phyloP scores from a whole-genome alignment of 106 monocot species.

The Platanthera zijinensis region DNA sequence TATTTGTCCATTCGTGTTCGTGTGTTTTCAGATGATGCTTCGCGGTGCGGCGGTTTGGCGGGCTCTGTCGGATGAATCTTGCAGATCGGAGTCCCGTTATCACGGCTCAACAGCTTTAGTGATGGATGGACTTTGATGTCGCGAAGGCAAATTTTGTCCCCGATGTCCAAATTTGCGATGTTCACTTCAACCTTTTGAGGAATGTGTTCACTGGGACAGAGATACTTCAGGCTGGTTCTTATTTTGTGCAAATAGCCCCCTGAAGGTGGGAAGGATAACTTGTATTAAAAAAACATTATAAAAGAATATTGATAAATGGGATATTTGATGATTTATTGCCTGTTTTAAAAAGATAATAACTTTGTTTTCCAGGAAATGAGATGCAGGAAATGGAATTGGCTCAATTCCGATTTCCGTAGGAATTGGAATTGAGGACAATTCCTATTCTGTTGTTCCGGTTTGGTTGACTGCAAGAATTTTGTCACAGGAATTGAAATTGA shows the following conservation, averaged over 20 bases:
- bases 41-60: neutral
- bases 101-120: constrained; percentile 54
- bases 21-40: neutral
- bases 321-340: neutral
- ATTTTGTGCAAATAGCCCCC: constrained; percentile 83
- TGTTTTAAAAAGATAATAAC: too few species aligned
- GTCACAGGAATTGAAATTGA: too few species aligned
- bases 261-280: constrained; percentile 13
- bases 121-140: constrained; percentile 60
- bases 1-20: neutral
- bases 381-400: too few species aligned
- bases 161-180: constrained; percentile 61
- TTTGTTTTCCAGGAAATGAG: too few species aligned
- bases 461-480: too few species aligned
- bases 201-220: constrained; percentile 66
- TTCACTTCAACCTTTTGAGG: constrained; percentile 81
- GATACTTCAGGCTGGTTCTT: constrained; percentile 50
- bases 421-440: too few species aligned
- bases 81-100: constrained; percentile 41
- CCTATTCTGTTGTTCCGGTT: too few species aligned
- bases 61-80: constrained; percentile 48
- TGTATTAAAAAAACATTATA: neutral
- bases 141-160: constrained; percentile 45
- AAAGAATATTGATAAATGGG: neutral
- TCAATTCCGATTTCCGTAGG: too few species aligned